These are phyloP conservation scores for Diaporthe vaccinii DNA, from an alignment of 2,329 filamentous ascomycete genomes.

Conservation along the genomic window DNA sequence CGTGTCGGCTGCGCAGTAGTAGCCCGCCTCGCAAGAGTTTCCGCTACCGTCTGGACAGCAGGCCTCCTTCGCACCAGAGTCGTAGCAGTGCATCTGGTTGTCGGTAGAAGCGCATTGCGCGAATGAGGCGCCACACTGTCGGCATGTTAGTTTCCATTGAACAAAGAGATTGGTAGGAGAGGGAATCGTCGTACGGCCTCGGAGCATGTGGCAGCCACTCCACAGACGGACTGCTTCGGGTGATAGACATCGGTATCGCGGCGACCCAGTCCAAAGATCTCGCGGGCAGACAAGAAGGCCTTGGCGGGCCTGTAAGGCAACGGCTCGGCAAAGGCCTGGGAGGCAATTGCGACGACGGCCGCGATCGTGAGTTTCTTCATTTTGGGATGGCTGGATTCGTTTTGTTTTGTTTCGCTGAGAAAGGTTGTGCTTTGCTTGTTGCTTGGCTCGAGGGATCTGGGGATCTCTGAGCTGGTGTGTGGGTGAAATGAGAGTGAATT, in stretches of 20 bases:
- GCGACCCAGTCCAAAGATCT: constrained; percentile 58
- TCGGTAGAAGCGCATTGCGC: constrained; percentile 64
- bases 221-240: constrained; percentile 63
- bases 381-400: constrained; percentile 40
- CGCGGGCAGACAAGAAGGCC: constrained; percentile 52
- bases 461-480: neutral
- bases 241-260: constrained; percentile 63
- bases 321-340: constrained; percentile 50
- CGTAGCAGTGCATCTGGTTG: constrained; percentile 69
- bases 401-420: neutral
- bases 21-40: constrained; percentile 72
- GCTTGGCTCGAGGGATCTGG: constrained; percentile 6
- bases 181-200: constrained; percentile 53
- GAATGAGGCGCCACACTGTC: constrained; percentile 62
- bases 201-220: constrained; percentile 64
- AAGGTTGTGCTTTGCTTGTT: neutral
- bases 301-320: constrained; percentile 52
- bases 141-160: constrained; percentile 1
- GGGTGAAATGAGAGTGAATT: neutral
- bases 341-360: constrained; percentile 58
- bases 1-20: constrained; percentile 72
- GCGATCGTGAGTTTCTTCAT: constrained; percentile 54
- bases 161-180: neutral
- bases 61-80: constrained; percentile 62
- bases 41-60: constrained; percentile 71